These are phyloP conservation scores for Coelastrella sp. DNA, from an alignment of 139 green algal genomes.

Conservation along the genomic window DNA sequence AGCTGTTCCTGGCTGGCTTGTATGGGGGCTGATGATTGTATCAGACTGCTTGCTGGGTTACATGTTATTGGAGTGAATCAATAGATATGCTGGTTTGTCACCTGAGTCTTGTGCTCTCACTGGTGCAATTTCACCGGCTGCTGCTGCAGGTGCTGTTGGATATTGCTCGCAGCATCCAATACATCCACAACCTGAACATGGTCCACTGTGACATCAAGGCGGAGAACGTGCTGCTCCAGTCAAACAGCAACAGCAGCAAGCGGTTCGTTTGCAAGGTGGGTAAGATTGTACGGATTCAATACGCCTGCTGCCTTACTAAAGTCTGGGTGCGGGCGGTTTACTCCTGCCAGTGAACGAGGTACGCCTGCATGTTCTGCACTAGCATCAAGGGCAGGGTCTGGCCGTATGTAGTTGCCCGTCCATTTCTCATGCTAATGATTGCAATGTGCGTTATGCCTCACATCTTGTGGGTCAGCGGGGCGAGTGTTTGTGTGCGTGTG, in stretches of 20 bases:
- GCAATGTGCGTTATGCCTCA: neutral
- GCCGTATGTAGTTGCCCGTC: too few relatives aligned
- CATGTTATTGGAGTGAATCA: too few relatives aligned
- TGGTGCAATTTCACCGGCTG: neutral
- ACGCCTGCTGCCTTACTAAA: too few relatives aligned
- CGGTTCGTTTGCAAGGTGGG: slow-evolving; percentile 66
- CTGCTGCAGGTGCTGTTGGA: slow-evolving; percentile 48
- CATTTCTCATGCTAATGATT: neutral
- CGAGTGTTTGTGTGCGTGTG: neutral
- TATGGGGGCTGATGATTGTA: too few relatives aligned
- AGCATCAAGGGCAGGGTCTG: too few relatives aligned
- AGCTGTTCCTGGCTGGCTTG: too few relatives aligned
- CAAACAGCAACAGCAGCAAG: slow-evolving; percentile 21
- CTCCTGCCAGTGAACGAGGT: too few relatives aligned
- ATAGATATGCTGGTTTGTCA: too few relatives aligned
- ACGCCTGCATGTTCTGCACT: too few relatives aligned
- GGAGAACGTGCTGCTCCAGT: slow-evolving; percentile 63
- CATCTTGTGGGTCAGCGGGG: too few relatives aligned
- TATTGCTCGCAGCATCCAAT: slow-evolving; percentile 29
- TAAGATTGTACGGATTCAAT: neutral
- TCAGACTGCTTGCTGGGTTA: too few relatives aligned
- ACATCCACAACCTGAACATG: slow-evolving; percentile 43
- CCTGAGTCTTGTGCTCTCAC: neutral
- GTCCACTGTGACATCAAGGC: slow-evolving; percentile 40
- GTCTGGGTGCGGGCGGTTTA: too few relatives aligned